Evolutionary conservation across 371 early-diverging fungal genomes (phyloP).

Genomic region (Mortierella sp.): DNA sequence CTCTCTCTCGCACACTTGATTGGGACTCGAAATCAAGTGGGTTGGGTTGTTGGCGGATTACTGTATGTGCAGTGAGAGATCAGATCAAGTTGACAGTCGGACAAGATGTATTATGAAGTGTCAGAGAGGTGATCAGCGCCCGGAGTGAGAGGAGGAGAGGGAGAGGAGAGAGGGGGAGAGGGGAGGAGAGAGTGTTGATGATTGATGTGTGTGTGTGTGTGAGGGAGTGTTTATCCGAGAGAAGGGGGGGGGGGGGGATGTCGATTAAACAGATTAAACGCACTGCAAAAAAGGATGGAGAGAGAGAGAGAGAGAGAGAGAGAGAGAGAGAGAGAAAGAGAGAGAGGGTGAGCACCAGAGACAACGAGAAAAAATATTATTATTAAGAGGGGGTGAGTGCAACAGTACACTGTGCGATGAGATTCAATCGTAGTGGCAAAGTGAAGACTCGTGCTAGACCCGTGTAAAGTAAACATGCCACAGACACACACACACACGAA

Average conservation of each 20-base stretch:
- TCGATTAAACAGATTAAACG: neutral
- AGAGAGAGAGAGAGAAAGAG: neutral
- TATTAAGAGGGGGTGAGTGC: conserved; percentile 1
- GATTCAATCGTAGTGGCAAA: no score
- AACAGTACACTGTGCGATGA: no score
- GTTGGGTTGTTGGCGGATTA: neutral
- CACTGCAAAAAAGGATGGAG: neutral
- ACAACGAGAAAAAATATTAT: neutral
- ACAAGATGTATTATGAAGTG: neutral
- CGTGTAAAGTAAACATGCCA: no score
- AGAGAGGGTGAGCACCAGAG: no score
- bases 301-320: neutral
- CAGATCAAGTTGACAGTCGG: neutral
- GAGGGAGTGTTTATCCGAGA: no score
- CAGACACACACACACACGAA: no score
- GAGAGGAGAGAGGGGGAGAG: neutral
- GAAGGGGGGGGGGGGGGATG: neutral
- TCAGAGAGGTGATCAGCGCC: neutral
- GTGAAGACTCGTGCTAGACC: no score
- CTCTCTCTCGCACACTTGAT: neutral
- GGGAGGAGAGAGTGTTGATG: neutral
- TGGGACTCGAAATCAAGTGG: neutral
- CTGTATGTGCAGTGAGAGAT: neutral
- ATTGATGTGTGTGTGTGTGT: neutral
- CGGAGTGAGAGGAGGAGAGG: neutral